A percentile compares a stretch with the other conserved stretches of the same genome.
Conservation (phyloP, 345 rosid species). For the Sisymbrium irio region DNA sequence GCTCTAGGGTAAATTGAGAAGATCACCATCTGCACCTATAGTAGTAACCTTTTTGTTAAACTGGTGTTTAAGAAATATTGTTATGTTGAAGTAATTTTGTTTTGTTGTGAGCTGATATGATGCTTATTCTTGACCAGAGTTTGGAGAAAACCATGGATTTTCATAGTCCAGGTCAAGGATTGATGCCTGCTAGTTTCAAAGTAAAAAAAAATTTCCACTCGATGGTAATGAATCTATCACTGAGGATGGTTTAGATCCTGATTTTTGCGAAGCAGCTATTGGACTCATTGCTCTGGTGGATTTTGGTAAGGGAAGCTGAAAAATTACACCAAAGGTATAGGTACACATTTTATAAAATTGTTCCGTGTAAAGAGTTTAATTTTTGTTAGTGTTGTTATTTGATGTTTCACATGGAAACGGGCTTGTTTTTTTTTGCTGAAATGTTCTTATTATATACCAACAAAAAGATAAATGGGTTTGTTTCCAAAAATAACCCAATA, state of each 20-base stretch:
- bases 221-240: slow-evolving; percentile 80
- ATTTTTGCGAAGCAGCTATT: slow-evolving; percentile 94
- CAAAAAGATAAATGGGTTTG: no score
- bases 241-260: slow-evolving; percentile 90
- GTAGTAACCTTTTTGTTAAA: no score
- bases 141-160: slow-evolving; percentile 99
- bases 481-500: no score
- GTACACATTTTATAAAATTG: no score
- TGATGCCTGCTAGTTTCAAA: slow-evolving; percentile 98
- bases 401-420: no score
- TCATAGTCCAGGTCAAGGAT: slow-evolving; percentile 93
- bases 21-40: no score
- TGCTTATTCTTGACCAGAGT: slow-evolving; percentile 47
- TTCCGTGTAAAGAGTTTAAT: no score
- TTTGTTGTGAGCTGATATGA: slow-evolving; percentile 1
- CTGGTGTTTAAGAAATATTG: background rate
- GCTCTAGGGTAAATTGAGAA: no score
- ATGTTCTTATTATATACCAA: no score
- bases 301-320: slow-evolving; percentile 50
- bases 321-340: no score
- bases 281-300: slow-evolving; percentile 99
- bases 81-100: background rate
- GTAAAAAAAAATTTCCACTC: slow-evolving; percentile 72
- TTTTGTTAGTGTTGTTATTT: no score
- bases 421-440: no score